Percentiles rank a stretch among this genome's conserved stretches.
Evolutionary conservation across 2,329 filamentous ascomycete genomes (phyloP).

Genomic region (Tetracladium maxilliforme): DNA sequence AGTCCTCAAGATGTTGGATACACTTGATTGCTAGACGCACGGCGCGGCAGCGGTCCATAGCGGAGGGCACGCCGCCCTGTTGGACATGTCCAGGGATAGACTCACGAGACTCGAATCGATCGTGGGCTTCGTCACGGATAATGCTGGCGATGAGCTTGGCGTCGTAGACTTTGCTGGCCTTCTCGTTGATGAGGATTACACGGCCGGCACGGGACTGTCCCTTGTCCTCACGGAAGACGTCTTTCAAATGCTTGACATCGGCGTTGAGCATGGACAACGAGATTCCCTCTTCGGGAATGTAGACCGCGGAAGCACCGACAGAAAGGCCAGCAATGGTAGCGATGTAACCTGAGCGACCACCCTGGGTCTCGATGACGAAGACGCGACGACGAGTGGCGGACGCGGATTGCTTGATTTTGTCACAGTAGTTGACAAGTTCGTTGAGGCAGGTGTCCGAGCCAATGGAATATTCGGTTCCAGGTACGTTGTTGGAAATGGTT

Average conservation of each 20-base stretch:
- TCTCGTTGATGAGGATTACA: slow-evolving; percentile 93
- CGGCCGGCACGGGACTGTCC: slow-evolving; percentile 85
- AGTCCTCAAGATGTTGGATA: slow-evolving; percentile 78
- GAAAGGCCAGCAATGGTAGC: slow-evolving; percentile 80
- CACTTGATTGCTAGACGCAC: slow-evolving; percentile 88
- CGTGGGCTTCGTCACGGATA: slow-evolving; percentile 84
- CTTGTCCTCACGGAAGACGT: slow-evolving; percentile 72
- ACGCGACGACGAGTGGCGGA: slow-evolving; percentile 86
- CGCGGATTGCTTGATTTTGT: slow-evolving; percentile 94
- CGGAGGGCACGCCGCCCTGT: slow-evolving; percentile 80
- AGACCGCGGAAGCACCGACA: slow-evolving; percentile 87
- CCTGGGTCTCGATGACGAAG: slow-evolving; percentile 96
- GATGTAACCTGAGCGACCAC: slow-evolving; percentile 85
- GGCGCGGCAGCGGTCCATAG: slow-evolving; percentile 91
- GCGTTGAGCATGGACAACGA: slow-evolving; percentile 81
- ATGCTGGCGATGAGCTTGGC: slow-evolving; percentile 92
- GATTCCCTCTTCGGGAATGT: slow-evolving; percentile 94
- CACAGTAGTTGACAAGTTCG: slow-evolving; percentile 86
- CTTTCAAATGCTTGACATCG: slow-evolving; percentile 79
- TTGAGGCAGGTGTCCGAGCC: slow-evolving; percentile 96
- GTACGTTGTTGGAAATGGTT: slow-evolving; percentile 98
- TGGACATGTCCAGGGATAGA: slow-evolving; percentile 90
- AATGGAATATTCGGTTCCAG: slow-evolving; percentile 91
- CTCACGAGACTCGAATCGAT: slow-evolving; percentile 82
- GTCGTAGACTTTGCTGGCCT: slow-evolving; percentile 76